Conservation (phyloP, 495 filamentous ascomycete species). For the Penicillium lividum region DNA sequence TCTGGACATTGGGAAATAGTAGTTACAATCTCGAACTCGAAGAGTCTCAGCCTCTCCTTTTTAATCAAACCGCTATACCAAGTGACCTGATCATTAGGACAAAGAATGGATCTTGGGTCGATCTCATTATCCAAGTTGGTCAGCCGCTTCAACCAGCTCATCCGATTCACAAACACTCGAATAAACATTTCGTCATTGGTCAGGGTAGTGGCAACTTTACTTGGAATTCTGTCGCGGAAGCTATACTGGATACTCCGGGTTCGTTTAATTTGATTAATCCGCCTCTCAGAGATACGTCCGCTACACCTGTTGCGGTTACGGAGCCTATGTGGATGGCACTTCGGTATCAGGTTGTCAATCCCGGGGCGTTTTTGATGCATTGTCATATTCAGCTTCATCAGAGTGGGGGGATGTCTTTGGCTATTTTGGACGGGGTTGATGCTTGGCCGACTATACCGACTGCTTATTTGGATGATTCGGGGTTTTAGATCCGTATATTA, state of each 20-base stretch:
- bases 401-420: slow-evolving; percentile 56
- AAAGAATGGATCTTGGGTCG: slow-evolving; percentile 57
- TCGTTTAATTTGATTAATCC: slow-evolving; percentile 59
- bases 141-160: slow-evolving; percentile 46
- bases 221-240: slow-evolving; percentile 54
- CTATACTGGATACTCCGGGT: slow-evolving; percentile 42
- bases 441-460: slow-evolving; percentile 48
- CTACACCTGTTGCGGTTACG: slow-evolving; percentile 35
- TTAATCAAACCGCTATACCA: slow-evolving; percentile 37
- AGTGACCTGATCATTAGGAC: slow-evolving; percentile 52
- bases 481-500: slow-evolving; percentile 14
- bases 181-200: slow-evolving; percentile 59
- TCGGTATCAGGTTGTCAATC: slow-evolving; percentile 59
- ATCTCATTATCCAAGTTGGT: slow-evolving; percentile 50
- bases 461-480: slow-evolving; percentile 27
- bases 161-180: slow-evolving; percentile 65
- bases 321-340: slow-evolving; percentile 53
- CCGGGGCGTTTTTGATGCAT: slow-evolving; percentile 60
- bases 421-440: slow-evolving; percentile 59
- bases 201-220: slow-evolving; percentile 49
- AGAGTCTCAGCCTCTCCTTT: slow-evolving; percentile 48
- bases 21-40: slow-evolving; percentile 35
- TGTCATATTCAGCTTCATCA: slow-evolving; percentile 63
- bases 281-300: slow-evolving; percentile 50
- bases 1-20: slow-evolving; percentile 49